Evolutionary conservation across 805 yeast species (phyloP).

Genomic region (Brettanomyces anomalus): DNA sequence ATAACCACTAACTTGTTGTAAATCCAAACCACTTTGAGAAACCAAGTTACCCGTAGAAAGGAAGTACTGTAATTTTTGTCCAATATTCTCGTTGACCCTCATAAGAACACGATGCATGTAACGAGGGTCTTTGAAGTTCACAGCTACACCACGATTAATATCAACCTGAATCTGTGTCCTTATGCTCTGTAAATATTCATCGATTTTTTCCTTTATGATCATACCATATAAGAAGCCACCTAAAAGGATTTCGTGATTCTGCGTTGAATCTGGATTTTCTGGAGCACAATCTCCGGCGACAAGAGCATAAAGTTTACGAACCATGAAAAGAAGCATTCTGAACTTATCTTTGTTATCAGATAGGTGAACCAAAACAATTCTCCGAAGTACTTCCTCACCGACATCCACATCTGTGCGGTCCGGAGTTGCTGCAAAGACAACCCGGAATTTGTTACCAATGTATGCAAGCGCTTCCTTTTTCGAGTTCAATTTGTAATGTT

Average conservation of each 20-base stretch:
- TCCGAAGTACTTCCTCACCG: constrained; percentile 72
- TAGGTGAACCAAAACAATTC: constrained; percentile 87
- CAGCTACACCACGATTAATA: constrained; percentile 67
- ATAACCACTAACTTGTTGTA: constrained; percentile 96
- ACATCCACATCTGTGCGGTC: constrained; percentile 86
- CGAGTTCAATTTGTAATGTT: constrained; percentile 67
- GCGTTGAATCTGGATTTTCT: constrained; percentile 98
- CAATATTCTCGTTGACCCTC: constrained; percentile 86
- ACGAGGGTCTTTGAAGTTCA: constrained; percentile 75
- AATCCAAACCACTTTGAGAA: constrained; percentile 93
- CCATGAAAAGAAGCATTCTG: constrained; percentile 84
- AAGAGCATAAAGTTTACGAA: constrained; percentile 85
- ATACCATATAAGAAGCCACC: constrained; percentile 96
- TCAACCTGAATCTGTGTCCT: constrained; percentile 70
- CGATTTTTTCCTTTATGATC: constrained; percentile 94
- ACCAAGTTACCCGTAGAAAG: constrained; percentile 95
- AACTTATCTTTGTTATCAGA: constrained; percentile 70
- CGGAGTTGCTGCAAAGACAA: constrained; percentile 82
- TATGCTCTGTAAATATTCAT: constrained; percentile 76
- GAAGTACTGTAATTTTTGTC: constrained; percentile 89
- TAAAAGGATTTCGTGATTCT: constrained; percentile 91
- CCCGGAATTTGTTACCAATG: constrained; percentile 91
- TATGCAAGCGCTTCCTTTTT: constrained; percentile 87
- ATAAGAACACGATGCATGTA: constrained; percentile 72
- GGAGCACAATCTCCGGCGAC: constrained; percentile 97